Percentiles rank a stretch among this genome's conserved stretches.
These are phyloP conservation scores for Dendrobium catenatum DNA, from an alignment of 106 monocot species.

Conservation along the genomic window DNA sequence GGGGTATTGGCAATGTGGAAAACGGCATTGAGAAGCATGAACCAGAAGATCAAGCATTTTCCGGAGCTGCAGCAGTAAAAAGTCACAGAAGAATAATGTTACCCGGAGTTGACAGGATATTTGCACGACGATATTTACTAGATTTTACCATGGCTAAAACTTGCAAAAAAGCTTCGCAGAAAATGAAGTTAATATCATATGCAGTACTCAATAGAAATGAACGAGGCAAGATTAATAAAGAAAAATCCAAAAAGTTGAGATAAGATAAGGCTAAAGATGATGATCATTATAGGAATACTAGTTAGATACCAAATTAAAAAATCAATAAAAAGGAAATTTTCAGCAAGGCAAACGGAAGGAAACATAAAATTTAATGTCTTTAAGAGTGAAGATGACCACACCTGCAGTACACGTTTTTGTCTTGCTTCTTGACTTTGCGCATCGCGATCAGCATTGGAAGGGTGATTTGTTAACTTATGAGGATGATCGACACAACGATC, in stretches of 20 bases:
- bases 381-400: constrained; percentile 10
- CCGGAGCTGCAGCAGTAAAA: constrained; percentile 52
- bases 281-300: neutral
- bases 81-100: neutral
- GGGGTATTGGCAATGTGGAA: constrained; percentile 66
- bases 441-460: constrained; percentile 66
- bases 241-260: neutral
- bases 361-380: neutral
- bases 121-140: too few relatives aligned
- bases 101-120: neutral
- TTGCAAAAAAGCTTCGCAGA: neutral
- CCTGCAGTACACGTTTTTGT: constrained; percentile 82
- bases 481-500: constrained; percentile 73
- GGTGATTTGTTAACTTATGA: constrained; percentile 81
- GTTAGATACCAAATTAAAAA: neutral
- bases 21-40: constrained; percentile 86
- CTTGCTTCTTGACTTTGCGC: constrained; percentile 93
- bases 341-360: neutral
- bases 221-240: neutral
- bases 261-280: neutral
- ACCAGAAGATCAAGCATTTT: constrained; percentile 96
- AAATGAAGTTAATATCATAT: neutral
- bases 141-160: too few relatives aligned
- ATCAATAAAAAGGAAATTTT: neutral
- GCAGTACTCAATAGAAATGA: neutral